phyloP scores from a whole-genome alignment of 2,329 filamentous ascomycete genomes.

The Plectosphaerella cucumerina region DNA sequence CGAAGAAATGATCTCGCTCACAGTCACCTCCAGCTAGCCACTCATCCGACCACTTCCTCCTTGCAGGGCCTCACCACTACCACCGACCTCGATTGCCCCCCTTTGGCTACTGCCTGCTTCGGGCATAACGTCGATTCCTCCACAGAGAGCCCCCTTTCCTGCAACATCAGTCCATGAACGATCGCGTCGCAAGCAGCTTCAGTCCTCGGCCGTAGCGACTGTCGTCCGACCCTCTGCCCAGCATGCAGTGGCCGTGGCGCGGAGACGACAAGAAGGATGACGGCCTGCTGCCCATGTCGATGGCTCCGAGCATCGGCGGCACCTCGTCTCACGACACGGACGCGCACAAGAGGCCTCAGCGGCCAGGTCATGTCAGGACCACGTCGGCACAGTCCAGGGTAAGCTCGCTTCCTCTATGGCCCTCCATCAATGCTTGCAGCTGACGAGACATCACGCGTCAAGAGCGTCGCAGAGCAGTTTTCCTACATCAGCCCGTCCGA shows the following conservation, averaged over 20 bases:
- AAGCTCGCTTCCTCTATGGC: slow-evolving; percentile 16
- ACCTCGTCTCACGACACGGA: slow-evolving; percentile 15
- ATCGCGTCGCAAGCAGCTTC: background rate
- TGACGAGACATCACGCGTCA: background rate
- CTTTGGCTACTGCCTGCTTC: too few species aligned
- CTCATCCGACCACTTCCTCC: background rate
- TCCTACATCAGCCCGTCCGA: slow-evolving; percentile 71
- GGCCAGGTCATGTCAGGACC: slow-evolving; percentile 37
- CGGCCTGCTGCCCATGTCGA: slow-evolving; percentile 28
- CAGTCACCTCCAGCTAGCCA: background rate
- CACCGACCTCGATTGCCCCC: background rate
- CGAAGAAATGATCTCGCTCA: background rate
- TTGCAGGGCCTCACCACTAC: background rate
- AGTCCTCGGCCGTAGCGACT: background rate
- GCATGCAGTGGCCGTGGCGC: slow-evolving; percentile 32
- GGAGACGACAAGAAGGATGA: slow-evolving; percentile 24
- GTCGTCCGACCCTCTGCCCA: slow-evolving; percentile 7
- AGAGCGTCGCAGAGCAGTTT: slow-evolving; percentile 57
- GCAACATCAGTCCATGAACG: background rate
- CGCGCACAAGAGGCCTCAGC: slow-evolving; percentile 25
- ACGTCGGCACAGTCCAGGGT: slow-evolving; percentile 55
- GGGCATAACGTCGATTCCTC: background rate
- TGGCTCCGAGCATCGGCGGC: slow-evolving; percentile 24
- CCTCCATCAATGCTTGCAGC: background rate
- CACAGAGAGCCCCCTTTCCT: background rate